Base-by-base conservation (phyloP, 441 rosid species). In the Pelargonium cotyledonis region DNA sequence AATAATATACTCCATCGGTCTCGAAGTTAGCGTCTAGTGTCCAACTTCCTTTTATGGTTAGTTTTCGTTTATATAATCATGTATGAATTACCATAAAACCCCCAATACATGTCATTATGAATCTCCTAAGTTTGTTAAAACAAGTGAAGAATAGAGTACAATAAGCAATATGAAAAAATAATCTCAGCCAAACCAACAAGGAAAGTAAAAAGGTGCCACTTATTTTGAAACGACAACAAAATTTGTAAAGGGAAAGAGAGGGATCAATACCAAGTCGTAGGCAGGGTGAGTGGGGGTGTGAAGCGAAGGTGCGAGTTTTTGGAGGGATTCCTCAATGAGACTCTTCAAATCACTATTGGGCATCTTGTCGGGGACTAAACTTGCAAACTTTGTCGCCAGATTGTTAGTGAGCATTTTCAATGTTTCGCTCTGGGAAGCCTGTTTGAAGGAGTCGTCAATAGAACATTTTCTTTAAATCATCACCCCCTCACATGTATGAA, bases 261-360 rank as follows among this genome's bases (percentile, higher is more conserved):
- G 10, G 29, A 58, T 8, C 43, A 40, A 40, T 58, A 58, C 63
- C 63, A 9, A 58, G 31, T 26, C 63, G 26, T 58, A 58, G 14
- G 23, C 63, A 1, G 63, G 63, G 63, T 58, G 63, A 8, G 23
- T 58, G 31, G 63, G 63, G 29, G 63, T 58, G 63, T 58, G 63
- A 14, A 58, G 26, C 63, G 26, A 58, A 58, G 14, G 35, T 21
- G 35, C 35, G 63, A 58, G 63, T 29, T 21, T 58, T 19, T 5
- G 29, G 63, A 58, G 31, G 23, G 63, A 19, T 58, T 58, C 63
- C 21, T 21, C 6, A 58, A 58, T 29, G 12, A n/a, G 63, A 18
- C 8, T 58, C 63, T 10, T 58, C 14, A 58, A 19, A 21, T 58
- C 63, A 58, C n/a, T 4, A 58, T 58, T 9, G 31, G 10, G 31